These are phyloP conservation scores for Peronospora farinosa DNA, from an alignment of 352 stramenopile genomes.

Conservation along the genomic window DNA sequence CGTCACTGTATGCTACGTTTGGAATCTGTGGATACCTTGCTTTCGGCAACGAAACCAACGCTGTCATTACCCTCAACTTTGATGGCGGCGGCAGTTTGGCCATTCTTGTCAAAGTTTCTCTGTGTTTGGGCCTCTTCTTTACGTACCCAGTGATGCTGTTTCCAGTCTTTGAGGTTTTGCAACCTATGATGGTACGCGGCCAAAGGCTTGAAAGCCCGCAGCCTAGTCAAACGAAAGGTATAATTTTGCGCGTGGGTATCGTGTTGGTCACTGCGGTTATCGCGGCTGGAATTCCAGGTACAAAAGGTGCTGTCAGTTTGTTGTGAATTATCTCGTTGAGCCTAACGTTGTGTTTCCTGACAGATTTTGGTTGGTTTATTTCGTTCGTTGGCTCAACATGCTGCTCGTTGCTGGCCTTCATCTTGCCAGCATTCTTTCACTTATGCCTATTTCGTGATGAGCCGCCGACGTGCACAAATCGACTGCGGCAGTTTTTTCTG, in stretches of 20 bases:
- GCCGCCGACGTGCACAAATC: slow-evolving; percentile 10
- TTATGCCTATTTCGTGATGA: slow-evolving; percentile 55
- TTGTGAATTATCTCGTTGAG: background rate
- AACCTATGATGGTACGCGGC: slow-evolving; percentile 28
- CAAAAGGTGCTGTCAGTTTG: background rate
- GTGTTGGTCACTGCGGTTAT: slow-evolving; percentile 77
- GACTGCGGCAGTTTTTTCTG: slow-evolving; percentile 27
- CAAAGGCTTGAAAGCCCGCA: slow-evolving; percentile 18
- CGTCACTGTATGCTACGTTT: slow-evolving; percentile 83
- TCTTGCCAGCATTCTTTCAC: slow-evolving; percentile 85
- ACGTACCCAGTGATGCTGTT: slow-evolving; percentile 93
- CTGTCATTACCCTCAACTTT: slow-evolving; percentile 89
- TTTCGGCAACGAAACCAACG: slow-evolving; percentile 74
- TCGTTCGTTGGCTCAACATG: slow-evolving; percentile 87
- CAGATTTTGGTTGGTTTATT: slow-evolving; percentile 90
- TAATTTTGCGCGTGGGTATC: slow-evolving; percentile 45
- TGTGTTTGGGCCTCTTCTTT: slow-evolving; percentile 87
- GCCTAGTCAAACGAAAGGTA: slow-evolving; percentile 23
- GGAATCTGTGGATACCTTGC: slow-evolving; percentile 82
- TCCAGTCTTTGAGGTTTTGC: slow-evolving; percentile 80
- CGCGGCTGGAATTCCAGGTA: slow-evolving; percentile 69
- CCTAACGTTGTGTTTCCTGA: slow-evolving; percentile 5
- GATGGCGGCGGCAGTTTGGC: slow-evolving; percentile 44
- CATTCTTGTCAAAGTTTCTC: slow-evolving; percentile 78
- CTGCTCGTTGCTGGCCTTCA: slow-evolving; percentile 86